A percentile compares a stretch with the other conserved stretches of the same genome.
These are phyloP conservation scores for Neurospora tetraspora DNA, from an alignment of 495 filamentous ascomycete species.

Conservation along the genomic window DNA sequence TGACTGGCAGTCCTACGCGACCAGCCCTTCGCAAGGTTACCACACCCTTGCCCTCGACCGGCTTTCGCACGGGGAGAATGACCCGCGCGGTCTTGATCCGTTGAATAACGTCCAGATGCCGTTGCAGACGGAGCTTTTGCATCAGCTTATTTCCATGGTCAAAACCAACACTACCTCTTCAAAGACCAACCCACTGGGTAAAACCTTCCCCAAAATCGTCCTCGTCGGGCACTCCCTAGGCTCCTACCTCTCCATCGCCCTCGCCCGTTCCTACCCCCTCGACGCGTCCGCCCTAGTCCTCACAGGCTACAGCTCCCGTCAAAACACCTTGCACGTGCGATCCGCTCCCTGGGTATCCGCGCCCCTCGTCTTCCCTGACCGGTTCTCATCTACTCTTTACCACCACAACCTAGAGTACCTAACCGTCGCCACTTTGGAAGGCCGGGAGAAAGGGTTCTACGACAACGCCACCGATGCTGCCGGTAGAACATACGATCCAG, in stretches of 20 bases:
- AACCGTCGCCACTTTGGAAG: not conserved
- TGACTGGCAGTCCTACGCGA: slow-evolving; percentile 12
- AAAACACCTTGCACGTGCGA: not conserved
- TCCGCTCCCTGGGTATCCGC: not conserved
- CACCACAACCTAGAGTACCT: not conserved
- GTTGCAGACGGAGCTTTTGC: slow-evolving; percentile 6
- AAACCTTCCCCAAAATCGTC: slow-evolving; percentile 10
- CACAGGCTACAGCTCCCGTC: slow-evolving; percentile 4
- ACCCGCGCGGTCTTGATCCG: slow-evolving; percentile 3
- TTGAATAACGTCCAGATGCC: slow-evolving; percentile 2
- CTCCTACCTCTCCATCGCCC: slow-evolving; percentile 10
- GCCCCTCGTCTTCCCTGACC: not conserved
- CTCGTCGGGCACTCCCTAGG: slow-evolving; percentile 15
- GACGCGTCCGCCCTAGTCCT: slow-evolving; percentile 12
- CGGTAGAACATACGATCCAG: not conserved
- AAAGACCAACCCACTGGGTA: slow-evolving; percentile 32
- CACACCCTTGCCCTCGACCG: slow-evolving; percentile 19
- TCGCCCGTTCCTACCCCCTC: slow-evolving; percentile 12
- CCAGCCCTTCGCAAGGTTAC: slow-evolving; percentile 2
- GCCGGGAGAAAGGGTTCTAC: not conserved
- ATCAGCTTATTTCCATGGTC: not conserved
- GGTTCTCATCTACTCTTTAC: not conserved
- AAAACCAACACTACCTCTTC: slow-evolving; percentile 36
- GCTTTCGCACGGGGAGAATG: slow-evolving; percentile 12
- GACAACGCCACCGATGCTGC: not conserved